Percentiles rank a stretch among this genome's conserved stretches.
Conservation (phyloP, 2,329 filamentous ascomycete species). For the Colletotrichum trifolii region DNA sequence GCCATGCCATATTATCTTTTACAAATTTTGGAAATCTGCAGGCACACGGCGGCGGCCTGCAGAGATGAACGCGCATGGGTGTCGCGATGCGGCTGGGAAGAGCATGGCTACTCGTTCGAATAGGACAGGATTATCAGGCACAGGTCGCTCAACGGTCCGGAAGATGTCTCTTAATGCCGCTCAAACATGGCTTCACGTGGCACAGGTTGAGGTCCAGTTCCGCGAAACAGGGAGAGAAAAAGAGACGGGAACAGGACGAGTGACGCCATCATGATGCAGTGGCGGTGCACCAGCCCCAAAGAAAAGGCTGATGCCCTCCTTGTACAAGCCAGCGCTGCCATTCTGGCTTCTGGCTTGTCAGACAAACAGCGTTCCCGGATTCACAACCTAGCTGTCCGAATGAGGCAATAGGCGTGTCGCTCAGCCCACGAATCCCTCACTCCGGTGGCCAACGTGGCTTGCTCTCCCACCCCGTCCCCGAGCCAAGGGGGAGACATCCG, state of each 20-base stretch:
- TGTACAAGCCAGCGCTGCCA: background rate
- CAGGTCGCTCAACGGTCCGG: background rate
- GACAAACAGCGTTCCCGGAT: constrained; percentile 10
- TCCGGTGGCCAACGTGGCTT: constrained; percentile 10
- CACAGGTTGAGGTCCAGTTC: background rate
- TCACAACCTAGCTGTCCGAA: constrained; percentile 9
- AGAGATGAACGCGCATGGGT: too few species aligned
- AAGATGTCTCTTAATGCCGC: background rate
- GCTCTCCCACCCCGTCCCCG: constrained; percentile 14
- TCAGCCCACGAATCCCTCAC: constrained; percentile 15
- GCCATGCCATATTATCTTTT: too few species aligned
- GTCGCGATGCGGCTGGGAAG: too few species aligned
- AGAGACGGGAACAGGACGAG: background rate
- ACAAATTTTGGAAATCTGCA: too few species aligned
- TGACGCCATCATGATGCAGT: constrained; percentile 34
- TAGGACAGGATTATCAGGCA: background rate
- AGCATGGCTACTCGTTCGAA: too few species aligned
- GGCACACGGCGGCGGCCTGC: too few species aligned
- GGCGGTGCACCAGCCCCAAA: constrained; percentile 11
- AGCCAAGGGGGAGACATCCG: background rate
- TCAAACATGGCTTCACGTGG: constrained; percentile 8
- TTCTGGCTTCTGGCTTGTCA: constrained; percentile 8
- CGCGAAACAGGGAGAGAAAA: background rate
- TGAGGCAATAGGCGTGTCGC: constrained; percentile 12
- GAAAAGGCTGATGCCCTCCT: constrained; percentile 4